A percentile compares a stretch with the other conserved stretches of the same genome.
These are phyloP conservation scores for Cordyceps cicadae DNA, from an alignment of 2,329 filamentous ascomycete genomes.

Conservation along the genomic window DNA sequence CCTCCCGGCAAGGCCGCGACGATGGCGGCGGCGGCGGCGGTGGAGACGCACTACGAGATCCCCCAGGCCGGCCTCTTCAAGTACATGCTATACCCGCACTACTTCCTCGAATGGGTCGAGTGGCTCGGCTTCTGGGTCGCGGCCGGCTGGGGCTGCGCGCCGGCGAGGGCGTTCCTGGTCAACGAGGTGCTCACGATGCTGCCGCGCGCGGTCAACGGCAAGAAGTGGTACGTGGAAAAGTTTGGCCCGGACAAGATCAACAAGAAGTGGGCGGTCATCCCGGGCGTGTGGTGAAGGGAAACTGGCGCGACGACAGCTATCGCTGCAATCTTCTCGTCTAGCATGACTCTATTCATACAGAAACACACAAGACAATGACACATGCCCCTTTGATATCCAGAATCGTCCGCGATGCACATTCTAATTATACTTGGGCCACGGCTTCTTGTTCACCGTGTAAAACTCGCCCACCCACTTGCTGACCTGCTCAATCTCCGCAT, in stretches of 20 bases:
- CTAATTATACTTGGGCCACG: not conserved
- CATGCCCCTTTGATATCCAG: not conserved
- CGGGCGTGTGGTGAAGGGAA: slow-evolving; percentile 36
- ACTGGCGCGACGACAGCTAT: too few species aligned
- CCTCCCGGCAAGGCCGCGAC: too few species aligned
- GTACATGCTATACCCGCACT: slow-evolving; percentile 83
- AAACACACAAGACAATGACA: too few species aligned
- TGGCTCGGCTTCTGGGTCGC: slow-evolving; percentile 85
- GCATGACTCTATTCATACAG: too few species aligned
- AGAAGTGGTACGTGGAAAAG: slow-evolving; percentile 75
- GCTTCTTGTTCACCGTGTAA: slow-evolving; percentile 18
- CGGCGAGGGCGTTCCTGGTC: slow-evolving; percentile 71
- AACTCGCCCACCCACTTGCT: slow-evolving; percentile 55
- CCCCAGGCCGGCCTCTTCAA: slow-evolving; percentile 77
- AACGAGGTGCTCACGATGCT: slow-evolving; percentile 90
- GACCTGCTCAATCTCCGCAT: slow-evolving; percentile 47
- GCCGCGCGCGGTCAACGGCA: slow-evolving; percentile 72
- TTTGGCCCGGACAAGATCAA: slow-evolving; percentile 80
- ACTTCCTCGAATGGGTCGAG: slow-evolving; percentile 94
- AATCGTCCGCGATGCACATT: not conserved
- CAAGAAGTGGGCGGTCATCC: slow-evolving; percentile 62
- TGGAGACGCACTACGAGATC: slow-evolving; percentile 79
- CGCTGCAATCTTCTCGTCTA: too few species aligned
- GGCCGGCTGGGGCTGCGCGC: slow-evolving; percentile 57
- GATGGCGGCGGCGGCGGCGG: slow-evolving; percentile 30